Base-by-base conservation (phyloP, 2,329 filamentous ascomycete genomes). In the Fusarium xyrophilum region DNA sequence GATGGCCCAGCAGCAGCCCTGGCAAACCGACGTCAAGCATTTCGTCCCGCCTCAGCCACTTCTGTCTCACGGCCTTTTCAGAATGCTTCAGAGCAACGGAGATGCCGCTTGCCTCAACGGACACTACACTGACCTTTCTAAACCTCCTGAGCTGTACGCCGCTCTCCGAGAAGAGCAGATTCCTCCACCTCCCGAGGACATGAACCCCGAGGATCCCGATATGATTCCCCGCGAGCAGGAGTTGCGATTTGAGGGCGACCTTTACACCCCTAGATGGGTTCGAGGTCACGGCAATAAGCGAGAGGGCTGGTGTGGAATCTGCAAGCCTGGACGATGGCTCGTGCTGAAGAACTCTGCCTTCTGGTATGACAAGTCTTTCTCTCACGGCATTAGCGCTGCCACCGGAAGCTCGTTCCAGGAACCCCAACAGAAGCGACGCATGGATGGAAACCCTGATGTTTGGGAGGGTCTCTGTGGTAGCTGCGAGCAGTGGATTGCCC, bases 281-380 rank as follows among this genome's bases (percentile, higher is more conserved):
- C 89, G 93, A 36, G 93, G 93, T 25, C 91, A 95, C 67, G 92
- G 93, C 28, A 93, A 93, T 80, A 93, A 94, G 82, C 89, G 93
- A 42, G 92, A 95, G 78, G 93, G 93, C 6, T 97, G 93, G 92
- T 96, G 93, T 74, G 92, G 92, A 25, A 91, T 95, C 71, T 96
- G 93, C 82, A 94, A 93, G 77, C 91, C 92, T 5, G 92, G 92
- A 5, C 85, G 92, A 51, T 96, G 93, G 93, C 86, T 95, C 56
- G 92, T 94, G 19, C 83, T 97, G 62, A 96, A 96, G 82, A 96
- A 96, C 80, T 94, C 91, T 57, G 93, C 93, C 10, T 97, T 93
- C 78, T 96, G 93, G 93, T 96, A 96, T 78, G 93, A 96, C 82
- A 95, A 96, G 83, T 92, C 90, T 60, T 96, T 96, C 77, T 93